Base-by-base conservation (phyloP, 179 eudicot genomes). In the Silene coronaria region DNA sequence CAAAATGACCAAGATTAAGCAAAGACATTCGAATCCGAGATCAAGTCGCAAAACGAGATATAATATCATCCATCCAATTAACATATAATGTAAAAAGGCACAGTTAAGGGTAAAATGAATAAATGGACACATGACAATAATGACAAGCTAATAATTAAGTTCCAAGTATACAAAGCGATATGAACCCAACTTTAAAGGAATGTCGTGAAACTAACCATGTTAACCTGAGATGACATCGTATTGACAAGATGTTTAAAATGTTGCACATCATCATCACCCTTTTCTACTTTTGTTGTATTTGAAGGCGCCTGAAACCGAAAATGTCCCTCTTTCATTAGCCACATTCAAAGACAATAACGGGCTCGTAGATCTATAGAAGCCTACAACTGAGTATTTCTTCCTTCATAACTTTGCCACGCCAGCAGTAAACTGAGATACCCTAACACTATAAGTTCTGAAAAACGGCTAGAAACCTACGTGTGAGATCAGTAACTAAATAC, bases 151-250 rank as follows among this genome's bases (percentile, higher is more conserved):
- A 32, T 12, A 32, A 72, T 59, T 19, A 72, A 30, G 51, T 58
- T 28, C n/a, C n/a, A n/a, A 53, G 2, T 53, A 51, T 38, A 36
- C 55, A 16, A 59, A 69, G 12, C 55, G 58, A 60, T 24, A 26
- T 0, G 23, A 38, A 68, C 51, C 36, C 66, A 62, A 17, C 3
- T 61, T 5, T 23, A 66, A 4, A 66, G 30, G 46, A 78, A n/a
- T 4, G 1, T 4, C 4, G 59, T 21, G 55, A 78, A 64, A 10
- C 76, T 78, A 75, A 88, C 97, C 88, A 80, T 34, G 45, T 84
- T 80, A 57, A 89, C 89, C 67, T 87, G 86, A 17, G 38, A 24
- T 26, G 80, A 78, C 21, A 87, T 80, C 75, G 85, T 86, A 85
- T 84, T 85, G 45, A 88, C 80, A 34, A 67, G 79, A 77, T 58